These are phyloP conservation scores for Rhodotorula sp. DNA, from an alignment of 1,284 basidiomycete genomes.

Conservation along the genomic window DNA sequence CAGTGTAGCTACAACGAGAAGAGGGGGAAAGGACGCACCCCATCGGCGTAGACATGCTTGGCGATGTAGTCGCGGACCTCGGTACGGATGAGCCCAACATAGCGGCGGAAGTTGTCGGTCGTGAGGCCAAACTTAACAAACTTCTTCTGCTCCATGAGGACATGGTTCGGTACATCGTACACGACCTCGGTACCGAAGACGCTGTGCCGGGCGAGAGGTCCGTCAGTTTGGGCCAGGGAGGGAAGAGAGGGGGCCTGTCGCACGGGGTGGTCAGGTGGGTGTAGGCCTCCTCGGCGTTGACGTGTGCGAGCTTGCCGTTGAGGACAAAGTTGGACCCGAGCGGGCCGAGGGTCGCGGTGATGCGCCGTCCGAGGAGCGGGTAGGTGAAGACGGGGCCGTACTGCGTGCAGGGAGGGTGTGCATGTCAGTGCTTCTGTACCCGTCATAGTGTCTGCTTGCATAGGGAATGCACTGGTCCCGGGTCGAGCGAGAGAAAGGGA, in stretches of 20 bases:
- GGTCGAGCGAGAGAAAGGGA: not conserved
- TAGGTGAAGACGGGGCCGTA: conserved; percentile 84
- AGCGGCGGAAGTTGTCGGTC: conserved; percentile 85
- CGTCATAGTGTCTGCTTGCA: no score
- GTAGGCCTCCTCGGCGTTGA: conserved; percentile 97
- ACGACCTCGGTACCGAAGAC: conserved; percentile 94
- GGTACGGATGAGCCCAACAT: conserved; percentile 85
- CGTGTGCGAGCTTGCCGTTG: conserved; percentile 86
- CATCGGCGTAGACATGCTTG: conserved; percentile 37
- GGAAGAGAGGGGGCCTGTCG: not conserved
- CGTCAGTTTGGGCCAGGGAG: not conserved
- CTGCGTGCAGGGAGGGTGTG: conserved; percentile 45
- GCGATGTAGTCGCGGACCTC: conserved; percentile 58
- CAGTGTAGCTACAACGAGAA: conserved; percentile 1
- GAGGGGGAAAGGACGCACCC: conserved; percentile 43
- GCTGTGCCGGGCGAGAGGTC: not conserved
- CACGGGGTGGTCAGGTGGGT: conserved; percentile 55
- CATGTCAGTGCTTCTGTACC: not conserved
- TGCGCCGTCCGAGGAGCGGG: conserved; percentile 79
- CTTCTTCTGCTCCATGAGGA: conserved; percentile 99
- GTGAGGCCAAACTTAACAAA: conserved; percentile 83
- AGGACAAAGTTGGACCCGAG: conserved; percentile 94
- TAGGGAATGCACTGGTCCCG: no score
- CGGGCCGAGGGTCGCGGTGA: conserved; percentile 88
- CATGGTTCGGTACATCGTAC: conserved; percentile 90